phyloP scores from a whole-genome alignment of 805 yeast genomes.

The Blastobotrys chiropterorum region DNA sequence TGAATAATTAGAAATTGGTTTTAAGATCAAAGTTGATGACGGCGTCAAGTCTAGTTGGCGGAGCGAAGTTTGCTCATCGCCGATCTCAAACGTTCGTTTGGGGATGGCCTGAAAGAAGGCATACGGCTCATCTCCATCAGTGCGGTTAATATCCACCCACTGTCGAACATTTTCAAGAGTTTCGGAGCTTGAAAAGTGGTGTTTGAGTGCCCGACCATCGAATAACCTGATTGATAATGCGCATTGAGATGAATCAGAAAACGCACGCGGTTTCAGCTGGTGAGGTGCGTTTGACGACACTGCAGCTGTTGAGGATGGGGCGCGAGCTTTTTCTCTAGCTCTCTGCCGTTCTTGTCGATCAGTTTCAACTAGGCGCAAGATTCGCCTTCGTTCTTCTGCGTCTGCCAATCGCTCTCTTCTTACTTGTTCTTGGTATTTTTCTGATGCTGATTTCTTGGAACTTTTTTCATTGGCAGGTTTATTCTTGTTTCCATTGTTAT shows the following conservation, averaged over 20 bases:
- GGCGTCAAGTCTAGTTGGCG: slow-evolving; percentile 55
- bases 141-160: slow-evolving; percentile 51
- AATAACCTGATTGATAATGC: slow-evolving; percentile 55
- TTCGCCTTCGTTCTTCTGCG: slow-evolving; percentile 49
- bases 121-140: slow-evolving; percentile 43
- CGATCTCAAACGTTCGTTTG: slow-evolving; percentile 53
- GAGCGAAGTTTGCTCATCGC: slow-evolving; percentile 54
- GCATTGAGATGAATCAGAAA: slow-evolving; percentile 29
- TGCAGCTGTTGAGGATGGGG: slow-evolving; percentile 13
- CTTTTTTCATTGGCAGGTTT: background rate
- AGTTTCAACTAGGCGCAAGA: slow-evolving; percentile 45
- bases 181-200: slow-evolving; percentile 41
- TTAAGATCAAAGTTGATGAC: slow-evolving; percentile 66
- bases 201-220: slow-evolving; percentile 55
- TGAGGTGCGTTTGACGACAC: slow-evolving; percentile 3
- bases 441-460: slow-evolving; percentile 1
- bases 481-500: background rate
- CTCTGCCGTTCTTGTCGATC: slow-evolving; percentile 45
- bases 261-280: slow-evolving; percentile 9
- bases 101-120: slow-evolving; percentile 51
- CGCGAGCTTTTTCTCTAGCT: slow-evolving; percentile 11
- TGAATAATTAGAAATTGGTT: slow-evolving; percentile 43
- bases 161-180: slow-evolving; percentile 53
- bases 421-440: slow-evolving; percentile 11
- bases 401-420: slow-evolving; percentile 9